phyloP scores from a whole-genome alignment of 805 yeast species.

The Henningerozyma blattae region DNA sequence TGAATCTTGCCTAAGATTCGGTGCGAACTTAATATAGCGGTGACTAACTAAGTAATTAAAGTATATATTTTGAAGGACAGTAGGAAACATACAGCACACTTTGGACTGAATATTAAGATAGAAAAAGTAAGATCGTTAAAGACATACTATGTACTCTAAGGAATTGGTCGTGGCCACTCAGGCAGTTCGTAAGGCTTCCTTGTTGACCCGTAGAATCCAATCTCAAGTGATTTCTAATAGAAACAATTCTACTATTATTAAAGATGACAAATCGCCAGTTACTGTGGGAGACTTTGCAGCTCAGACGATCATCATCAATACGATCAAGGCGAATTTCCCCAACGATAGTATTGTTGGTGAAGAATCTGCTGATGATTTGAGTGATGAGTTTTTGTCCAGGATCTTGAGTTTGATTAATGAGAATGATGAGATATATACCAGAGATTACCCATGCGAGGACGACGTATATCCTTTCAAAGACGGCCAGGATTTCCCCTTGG shows the following conservation, averaged over 20 bases:
- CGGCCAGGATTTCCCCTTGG: constrained; percentile 23
- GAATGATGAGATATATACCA: constrained; percentile 36
- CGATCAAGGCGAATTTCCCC: constrained; percentile 71
- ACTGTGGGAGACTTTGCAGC: constrained; percentile 95
- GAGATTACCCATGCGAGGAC: constrained; percentile 13
- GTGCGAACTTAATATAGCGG: no score
- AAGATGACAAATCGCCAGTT: constrained; percentile 87
- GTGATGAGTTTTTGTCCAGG: constrained; percentile 32
- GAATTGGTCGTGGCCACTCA: constrained; percentile 75
- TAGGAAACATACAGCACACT: no score
- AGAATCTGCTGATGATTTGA: constrained; percentile 68
- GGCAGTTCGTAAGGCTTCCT: constrained; percentile 83
- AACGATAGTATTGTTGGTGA: constrained; percentile 85
- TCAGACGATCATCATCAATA: constrained; percentile 83
- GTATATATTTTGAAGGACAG: no score
- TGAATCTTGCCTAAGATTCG: no score
- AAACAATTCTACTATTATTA: constrained; percentile 51
- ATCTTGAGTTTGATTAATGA: constrained; percentile 50
- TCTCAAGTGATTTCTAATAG: constrained; percentile 38
- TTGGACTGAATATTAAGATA: no score
- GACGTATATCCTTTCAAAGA: constrained; percentile 5
- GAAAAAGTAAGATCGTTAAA: no score
- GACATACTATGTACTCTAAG: constrained; percentile 21
- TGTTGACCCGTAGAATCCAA: constrained; percentile 54
- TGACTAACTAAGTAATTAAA: no score